Evolutionary conservation across 495 filamentous ascomycete genomes (phyloP), one percentile per base, ranked within the genome.

Genomic region (Parachaetomium inaequale): DNA sequence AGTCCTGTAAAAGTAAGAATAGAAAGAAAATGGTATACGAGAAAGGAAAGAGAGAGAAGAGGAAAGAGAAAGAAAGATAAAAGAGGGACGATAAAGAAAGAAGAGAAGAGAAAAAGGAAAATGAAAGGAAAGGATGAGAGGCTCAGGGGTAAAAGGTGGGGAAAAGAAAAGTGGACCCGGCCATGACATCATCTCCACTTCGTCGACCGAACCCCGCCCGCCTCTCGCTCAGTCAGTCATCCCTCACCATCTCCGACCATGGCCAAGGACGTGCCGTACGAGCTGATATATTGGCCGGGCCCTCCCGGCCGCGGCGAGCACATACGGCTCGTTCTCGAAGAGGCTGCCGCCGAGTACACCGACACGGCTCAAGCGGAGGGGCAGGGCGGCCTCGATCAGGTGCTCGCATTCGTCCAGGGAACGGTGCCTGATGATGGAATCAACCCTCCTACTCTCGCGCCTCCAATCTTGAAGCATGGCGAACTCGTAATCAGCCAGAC

Each of bases 301-400:
- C 71, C 86, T 50, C 87, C 87, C 55, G 87, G 87, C 54, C 83
- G 87, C 62, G 86, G 83, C 47, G 87, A 90, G 66, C 79, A 78
- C 68, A 74, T 89, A 71, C 85, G 87, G 25, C 82, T 90, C 40
- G 79, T 74, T 21, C 77, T 90, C 68, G 87, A 89, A 76, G 86
- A 81, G 36, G 77, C 81, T 26, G 75, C 78, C 21, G 81, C 79
- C 21, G 70, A 79, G 42, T 90, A 89, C 75, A 83, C 70, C 40
- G 87, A 90, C 74, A 76, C 79, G 19, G 76, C n/a, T n/a, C n/a
- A n/a, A n/a, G n/a, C n/a, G n/a, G n/a, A n/a, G n/a, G n/a, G n/a
- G n/a, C n/a, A 77, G 21, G 70, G 67, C n/a, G 75, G 74, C 21
- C 63, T 74, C 1, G 59, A 74, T 4, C 65, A 76, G 50, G 76